These are phyloP conservation scores for Brasenia schreberi DNA, from an alignment of 164 flowering plant species.

Conservation along the genomic window DNA sequence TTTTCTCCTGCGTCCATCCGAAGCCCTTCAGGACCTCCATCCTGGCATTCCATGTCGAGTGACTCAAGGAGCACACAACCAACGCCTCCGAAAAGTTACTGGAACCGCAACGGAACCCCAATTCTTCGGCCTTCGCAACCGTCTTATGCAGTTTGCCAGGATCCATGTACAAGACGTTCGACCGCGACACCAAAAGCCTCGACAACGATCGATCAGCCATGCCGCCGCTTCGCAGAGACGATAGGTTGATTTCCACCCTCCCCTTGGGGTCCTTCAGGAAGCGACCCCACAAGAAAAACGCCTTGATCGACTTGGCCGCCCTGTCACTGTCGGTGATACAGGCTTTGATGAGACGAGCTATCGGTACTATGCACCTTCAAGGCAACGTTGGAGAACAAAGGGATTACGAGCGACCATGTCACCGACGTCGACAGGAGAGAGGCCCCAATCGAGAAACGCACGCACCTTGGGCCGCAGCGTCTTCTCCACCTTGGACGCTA, in stretches of 20 bases:
- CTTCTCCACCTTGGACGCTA: conserved; percentile 1
- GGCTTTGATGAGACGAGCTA: neutral
- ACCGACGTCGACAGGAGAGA: conserved; percentile 2
- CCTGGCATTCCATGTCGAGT: conserved; percentile 5
- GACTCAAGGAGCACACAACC: conserved; percentile 4
- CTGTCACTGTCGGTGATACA: conserved; percentile 1
- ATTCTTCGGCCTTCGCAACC: neutral
- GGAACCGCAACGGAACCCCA: conserved; percentile 4
- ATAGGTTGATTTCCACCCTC: neutral
- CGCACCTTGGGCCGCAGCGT: conserved; percentile 6
- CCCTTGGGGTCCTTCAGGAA: neutral
- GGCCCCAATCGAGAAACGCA: conserved; percentile 5
- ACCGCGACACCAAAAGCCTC: neutral
- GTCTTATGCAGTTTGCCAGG: neutral
- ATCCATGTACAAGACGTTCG: neutral
- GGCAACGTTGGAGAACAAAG: neutral
- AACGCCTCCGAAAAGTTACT: conserved; percentile 4
- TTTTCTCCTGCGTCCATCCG: conserved; percentile 6
- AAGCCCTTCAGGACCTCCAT: conserved; percentile 4
- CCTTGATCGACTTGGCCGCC: conserved; percentile 2
- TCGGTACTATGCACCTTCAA: conserved; percentile 1
- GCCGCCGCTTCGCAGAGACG: neutral
- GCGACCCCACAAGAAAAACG: neutral
- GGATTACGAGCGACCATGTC: conserved; percentile 3
- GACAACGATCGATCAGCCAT: neutral